Conservation (phyloP, 2,329 filamentous ascomycete genomes). For the Fusarium guadeloupense region DNA sequence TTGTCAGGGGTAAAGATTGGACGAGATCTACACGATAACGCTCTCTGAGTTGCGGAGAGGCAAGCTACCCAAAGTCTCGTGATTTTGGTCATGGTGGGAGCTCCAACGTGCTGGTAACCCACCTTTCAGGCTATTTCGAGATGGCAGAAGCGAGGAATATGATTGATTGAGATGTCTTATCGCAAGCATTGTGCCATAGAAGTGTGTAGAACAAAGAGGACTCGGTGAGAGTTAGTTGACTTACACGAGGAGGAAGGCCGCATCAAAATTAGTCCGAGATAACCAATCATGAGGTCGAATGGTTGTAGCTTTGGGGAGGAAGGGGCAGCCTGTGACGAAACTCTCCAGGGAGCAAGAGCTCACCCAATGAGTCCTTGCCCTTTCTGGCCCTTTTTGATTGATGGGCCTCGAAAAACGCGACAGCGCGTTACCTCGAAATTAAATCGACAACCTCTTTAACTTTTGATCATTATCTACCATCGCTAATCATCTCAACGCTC, state of each 20-base stretch:
- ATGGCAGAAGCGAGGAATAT: neutral
- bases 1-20: constrained; percentile 28
- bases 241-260: constrained; percentile 25
- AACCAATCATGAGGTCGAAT: constrained; percentile 9
- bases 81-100: constrained; percentile 17
- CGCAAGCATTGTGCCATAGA: constrained; percentile 22
- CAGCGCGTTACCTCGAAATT: constrained; percentile 34
- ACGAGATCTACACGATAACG: constrained; percentile 9
- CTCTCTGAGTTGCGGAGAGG: constrained; percentile 15
- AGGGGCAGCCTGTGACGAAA: neutral
- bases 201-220: constrained; percentile 27
- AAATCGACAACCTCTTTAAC: constrained; percentile 18
- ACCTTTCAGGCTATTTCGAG: constrained; percentile 11
- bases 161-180: constrained; percentile 21
- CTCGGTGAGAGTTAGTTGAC: constrained; percentile 33
- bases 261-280: constrained; percentile 30
- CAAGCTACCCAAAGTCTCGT: constrained; percentile 20
- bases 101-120: constrained; percentile 4
- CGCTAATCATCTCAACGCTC: constrained; percentile 6
- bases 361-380: constrained; percentile 2
- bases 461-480: constrained; percentile 12
- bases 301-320: neutral
- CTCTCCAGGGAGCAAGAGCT: neutral
- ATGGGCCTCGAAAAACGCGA: constrained; percentile 36
- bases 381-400: constrained; percentile 29